phyloP scores from a whole-genome alignment of 768 basidiomycete species.

The Boletus pseudo-olivaceus region DNA sequence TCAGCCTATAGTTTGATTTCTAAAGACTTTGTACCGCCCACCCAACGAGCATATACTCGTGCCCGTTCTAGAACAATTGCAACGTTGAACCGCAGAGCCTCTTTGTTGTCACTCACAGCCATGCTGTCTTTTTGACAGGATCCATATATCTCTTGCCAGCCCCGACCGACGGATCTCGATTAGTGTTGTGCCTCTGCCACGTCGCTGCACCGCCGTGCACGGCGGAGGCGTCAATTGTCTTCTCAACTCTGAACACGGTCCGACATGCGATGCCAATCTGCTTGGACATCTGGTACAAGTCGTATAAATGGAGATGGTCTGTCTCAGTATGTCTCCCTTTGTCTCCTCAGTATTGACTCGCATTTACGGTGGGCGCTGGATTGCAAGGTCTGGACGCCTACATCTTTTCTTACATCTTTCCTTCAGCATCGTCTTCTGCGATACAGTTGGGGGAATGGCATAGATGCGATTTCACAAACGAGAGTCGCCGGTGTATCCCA shows the following conservation, averaged over 20 bases:
- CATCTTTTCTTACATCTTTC: background rate
- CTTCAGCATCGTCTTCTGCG: background rate
- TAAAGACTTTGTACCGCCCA: background rate
- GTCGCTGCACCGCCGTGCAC: constrained; percentile 10
- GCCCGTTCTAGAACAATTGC: background rate
- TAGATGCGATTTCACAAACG: background rate
- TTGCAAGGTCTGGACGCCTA: background rate
- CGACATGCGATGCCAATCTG: background rate
- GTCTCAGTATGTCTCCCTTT: constrained; percentile 1
- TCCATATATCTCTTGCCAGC: background rate
- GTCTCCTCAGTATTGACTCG: background rate
- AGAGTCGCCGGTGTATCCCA: background rate
- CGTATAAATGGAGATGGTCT: background rate
- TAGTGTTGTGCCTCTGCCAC: constrained; percentile 6
- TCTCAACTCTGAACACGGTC: background rate
- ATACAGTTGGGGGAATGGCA: background rate
- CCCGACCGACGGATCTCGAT: constrained; percentile 7
- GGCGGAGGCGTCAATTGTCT: constrained; percentile 1
- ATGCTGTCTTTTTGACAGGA: constrained; percentile 1
- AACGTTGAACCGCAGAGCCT: background rate
- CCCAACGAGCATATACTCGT: background rate
- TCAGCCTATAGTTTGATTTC: background rate
- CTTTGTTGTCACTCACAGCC: background rate
- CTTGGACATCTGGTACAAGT: background rate
- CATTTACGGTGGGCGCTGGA: background rate